These are phyloP conservation scores for Cladosporium sp. DNA, from an alignment of 2,329 filamentous ascomycete species.

Conservation along the genomic window DNA sequence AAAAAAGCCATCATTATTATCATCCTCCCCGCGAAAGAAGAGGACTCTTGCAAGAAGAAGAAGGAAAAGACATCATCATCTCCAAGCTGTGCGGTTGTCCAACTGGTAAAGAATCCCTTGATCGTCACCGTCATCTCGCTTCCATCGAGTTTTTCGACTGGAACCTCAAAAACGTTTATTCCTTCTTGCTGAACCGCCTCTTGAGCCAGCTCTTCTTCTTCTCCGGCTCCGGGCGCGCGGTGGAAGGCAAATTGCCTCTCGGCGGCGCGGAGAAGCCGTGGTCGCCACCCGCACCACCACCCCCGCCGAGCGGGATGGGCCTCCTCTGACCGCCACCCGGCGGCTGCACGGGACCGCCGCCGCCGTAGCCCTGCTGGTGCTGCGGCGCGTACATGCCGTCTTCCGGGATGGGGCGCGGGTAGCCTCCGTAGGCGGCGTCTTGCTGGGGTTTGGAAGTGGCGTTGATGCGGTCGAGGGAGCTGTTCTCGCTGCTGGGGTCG, in stretches of 20 bases:
- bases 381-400: conserved; percentile 8
- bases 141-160: too few species aligned
- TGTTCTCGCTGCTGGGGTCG: conserved; percentile 91
- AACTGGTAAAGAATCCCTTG: too few species aligned
- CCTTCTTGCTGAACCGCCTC: conserved; percentile 69
- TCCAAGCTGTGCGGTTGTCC: too few species aligned
- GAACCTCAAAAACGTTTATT: conserved; percentile 19
- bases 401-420: conserved; percentile 7
- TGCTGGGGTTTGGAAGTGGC: conserved; percentile 28
- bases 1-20: too few species aligned
- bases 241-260: conserved; percentile 21
- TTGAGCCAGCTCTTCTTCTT: conserved; percentile 92
- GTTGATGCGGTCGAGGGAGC: conserved; percentile 56
- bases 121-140: too few species aligned
- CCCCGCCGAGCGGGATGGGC: conserved; percentile 8
- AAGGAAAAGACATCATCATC: too few species aligned
- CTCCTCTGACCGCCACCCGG: conserved; percentile 2
- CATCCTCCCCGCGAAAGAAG: too few species aligned
- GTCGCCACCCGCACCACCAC: conserved; percentile 15
- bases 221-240: conserved; percentile 41
- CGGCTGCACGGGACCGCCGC: conserved; percentile 10
- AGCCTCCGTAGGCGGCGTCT: conserved; percentile 34
- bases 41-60: too few species aligned
- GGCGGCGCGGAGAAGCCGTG: conserved; percentile 15
- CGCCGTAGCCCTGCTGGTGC: conserved; percentile 17